Evolutionary conservation across 352 stramenopile genomes (phyloP).

Genomic region (Elongisporangium senticosum): DNA sequence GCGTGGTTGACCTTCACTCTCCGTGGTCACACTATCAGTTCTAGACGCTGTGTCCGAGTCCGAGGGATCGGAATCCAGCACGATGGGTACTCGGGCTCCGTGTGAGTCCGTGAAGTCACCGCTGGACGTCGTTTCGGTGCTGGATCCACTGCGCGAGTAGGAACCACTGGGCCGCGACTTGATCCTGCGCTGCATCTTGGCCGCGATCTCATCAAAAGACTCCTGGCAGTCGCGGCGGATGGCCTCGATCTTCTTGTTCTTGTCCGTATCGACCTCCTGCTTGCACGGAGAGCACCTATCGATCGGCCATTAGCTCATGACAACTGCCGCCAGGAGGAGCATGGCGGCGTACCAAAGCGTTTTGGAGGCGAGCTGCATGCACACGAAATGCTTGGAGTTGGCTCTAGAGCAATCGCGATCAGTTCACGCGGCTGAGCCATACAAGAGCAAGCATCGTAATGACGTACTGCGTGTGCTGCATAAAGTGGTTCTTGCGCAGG

Average conservation of each 20-base stretch:
- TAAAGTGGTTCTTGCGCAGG: constrained; percentile 43
- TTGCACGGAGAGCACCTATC: constrained; percentile 35
- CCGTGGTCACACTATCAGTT: neutral
- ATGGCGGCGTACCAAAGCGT: constrained; percentile 41
- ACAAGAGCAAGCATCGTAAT: neutral
- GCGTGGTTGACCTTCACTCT: neutral
- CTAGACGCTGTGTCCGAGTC: neutral
- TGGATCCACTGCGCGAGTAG: neutral
- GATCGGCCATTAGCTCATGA: too few species aligned
- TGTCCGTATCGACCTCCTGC: constrained; percentile 29
- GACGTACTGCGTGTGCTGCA: constrained; percentile 39
- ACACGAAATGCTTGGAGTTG: constrained; percentile 58
- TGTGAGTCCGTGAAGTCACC: neutral
- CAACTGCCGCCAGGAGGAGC: too few species aligned
- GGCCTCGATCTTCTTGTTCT: constrained; percentile 32
- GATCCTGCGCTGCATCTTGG: constrained; percentile 39
- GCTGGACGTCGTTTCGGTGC: neutral
- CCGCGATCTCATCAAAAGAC: constrained; percentile 39
- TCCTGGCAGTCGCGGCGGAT: constrained; percentile 28
- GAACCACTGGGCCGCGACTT: constrained; percentile 1
- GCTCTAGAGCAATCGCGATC: constrained; percentile 9
- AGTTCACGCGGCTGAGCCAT: neutral
- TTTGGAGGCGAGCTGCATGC: constrained; percentile 35
- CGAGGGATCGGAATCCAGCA: neutral
- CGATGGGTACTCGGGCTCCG: neutral